phyloP scores from a whole-genome alignment of 2,329 filamentous ascomycete species.

The Dactylellina haptotyla region DNA sequence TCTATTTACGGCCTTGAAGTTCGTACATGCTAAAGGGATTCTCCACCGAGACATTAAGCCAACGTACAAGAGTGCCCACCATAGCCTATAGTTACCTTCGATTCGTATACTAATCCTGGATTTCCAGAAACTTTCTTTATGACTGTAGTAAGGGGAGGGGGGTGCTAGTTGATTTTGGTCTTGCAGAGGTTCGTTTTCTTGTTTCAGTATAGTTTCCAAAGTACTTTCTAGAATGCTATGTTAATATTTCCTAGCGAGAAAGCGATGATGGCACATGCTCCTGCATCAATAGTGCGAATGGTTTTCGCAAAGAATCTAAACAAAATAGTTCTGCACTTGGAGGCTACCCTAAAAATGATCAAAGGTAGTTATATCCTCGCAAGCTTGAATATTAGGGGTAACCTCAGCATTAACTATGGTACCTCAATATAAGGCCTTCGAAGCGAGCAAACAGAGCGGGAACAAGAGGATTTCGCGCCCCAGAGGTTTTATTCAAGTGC shows the following conservation, averaged over 20 bases:
- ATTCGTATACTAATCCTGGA: neutral
- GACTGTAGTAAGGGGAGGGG: conserved; percentile 81
- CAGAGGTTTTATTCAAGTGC: conserved; percentile 96
- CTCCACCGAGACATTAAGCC: conserved; percentile 97
- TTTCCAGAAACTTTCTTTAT: conserved; percentile 82
- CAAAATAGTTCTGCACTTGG: conserved; percentile 62
- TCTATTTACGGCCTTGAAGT: conserved; percentile 83
- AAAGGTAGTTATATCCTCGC: too few species aligned
- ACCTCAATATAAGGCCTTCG: conserved; percentile 70
- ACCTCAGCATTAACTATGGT: too few species aligned
- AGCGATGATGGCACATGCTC: conserved; percentile 38
- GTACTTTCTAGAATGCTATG: neutral
- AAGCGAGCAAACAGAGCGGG: conserved; percentile 92
- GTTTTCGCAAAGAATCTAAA: conserved; percentile 19
- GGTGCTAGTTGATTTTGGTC: conserved; percentile 97
- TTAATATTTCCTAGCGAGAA: conserved; percentile 30
- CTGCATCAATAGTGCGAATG: conserved; percentile 3
- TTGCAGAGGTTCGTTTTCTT: conserved; percentile 75
- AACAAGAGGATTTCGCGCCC: conserved; percentile 92
- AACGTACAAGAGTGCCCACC: conserved; percentile 66
- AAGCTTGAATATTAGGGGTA: too few species aligned
- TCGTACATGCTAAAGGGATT: conserved; percentile 84
- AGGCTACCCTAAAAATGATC: conserved; percentile 89
- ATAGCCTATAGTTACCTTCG: neutral
- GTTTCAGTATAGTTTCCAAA: neutral